phyloP scores from a whole-genome alignment of 805 yeast species.

The Cyberlindnera maclurae region DNA sequence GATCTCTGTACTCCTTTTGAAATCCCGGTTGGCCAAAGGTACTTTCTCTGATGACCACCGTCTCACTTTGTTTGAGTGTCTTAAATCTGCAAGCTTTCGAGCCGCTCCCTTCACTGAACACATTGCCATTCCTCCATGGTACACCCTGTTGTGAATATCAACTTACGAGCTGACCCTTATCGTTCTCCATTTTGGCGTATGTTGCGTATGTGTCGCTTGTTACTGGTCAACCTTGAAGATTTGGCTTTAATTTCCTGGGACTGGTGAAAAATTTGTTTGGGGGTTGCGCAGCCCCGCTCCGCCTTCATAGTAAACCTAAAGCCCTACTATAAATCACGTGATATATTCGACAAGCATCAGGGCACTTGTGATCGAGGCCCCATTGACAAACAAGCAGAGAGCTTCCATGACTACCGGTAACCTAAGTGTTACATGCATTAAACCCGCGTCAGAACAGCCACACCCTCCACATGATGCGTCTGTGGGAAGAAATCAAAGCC shows the following conservation, averaged over 20 bases:
- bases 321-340: slow-evolving; percentile 10
- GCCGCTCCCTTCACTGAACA: background rate
- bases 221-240: slow-evolving; percentile 9
- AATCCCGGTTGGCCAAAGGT: no score
- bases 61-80: no score
- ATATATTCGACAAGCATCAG: no score
- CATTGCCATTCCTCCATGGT: background rate
- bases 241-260: slow-evolving; percentile 8
- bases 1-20: no score
- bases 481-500: slow-evolving; percentile 98
- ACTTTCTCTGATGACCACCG: no score
- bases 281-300: background rate
- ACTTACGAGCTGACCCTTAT: slow-evolving; percentile 98
- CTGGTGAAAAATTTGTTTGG: slow-evolving; percentile 15
- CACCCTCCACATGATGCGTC: slow-evolving; percentile 87
- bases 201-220: slow-evolving; percentile 4
- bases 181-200: slow-evolving; percentile 91
- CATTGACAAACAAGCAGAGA: no score
- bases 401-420: no score
- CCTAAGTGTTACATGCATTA: background rate
- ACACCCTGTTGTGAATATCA: slow-evolving; percentile 3
- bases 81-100: no score
- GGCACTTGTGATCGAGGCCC: no score
- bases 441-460: slow-evolving; percentile 56
- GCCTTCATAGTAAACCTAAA: background rate